Evolutionary conservation across 352 stramenopile genomes (phyloP).

Genomic region (Lagenidium giganteum): DNA sequence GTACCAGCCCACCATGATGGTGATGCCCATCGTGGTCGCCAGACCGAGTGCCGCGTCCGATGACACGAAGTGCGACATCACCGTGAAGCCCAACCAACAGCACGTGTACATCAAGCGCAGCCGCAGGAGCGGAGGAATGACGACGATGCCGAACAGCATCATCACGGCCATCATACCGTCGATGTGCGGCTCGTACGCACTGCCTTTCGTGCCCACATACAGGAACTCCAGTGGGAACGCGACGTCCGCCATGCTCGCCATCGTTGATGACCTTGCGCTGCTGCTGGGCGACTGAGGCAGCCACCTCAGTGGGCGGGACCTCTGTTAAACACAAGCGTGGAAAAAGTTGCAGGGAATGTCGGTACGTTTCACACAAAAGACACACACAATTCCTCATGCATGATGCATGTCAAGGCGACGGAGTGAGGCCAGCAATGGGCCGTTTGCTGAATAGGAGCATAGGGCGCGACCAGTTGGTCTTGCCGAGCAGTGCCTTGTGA

Average conservation of each 20-base stretch:
- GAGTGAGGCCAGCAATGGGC: slow-evolving; percentile 38
- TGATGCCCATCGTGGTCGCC: slow-evolving; percentile 75
- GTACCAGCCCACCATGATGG: slow-evolving; percentile 85
- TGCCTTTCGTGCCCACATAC: too few species aligned
- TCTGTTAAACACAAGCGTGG: too few species aligned
- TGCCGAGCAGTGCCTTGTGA: slow-evolving; percentile 55
- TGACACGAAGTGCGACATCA: slow-evolving; percentile 37
- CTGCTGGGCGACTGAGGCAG: too few species aligned
- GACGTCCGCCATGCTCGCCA: too few species aligned
- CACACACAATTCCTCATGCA: too few species aligned
- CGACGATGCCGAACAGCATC: slow-evolving; percentile 57
- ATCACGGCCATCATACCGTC: slow-evolving; percentile 41
- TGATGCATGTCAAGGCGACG: too few species aligned
- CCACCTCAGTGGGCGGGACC: too few species aligned
- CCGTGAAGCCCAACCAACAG: slow-evolving; percentile 71
- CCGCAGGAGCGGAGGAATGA: slow-evolving; percentile 45
- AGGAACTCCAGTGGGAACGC: too few species aligned
- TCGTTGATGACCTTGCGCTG: too few species aligned
- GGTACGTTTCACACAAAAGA: too few species aligned
- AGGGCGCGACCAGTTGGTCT: slow-evolving; percentile 77
- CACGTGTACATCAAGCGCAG: slow-evolving; percentile 78
- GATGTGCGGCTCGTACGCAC: slow-evolving; percentile 9
- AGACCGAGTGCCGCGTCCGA: slow-evolving; percentile 64
- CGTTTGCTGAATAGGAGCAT: slow-evolving; percentile 68
- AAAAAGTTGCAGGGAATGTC: too few species aligned